Conservation (phyloP, 2,329 filamentous ascomycete species). For the Malbranchea cinnamomea region DNA sequence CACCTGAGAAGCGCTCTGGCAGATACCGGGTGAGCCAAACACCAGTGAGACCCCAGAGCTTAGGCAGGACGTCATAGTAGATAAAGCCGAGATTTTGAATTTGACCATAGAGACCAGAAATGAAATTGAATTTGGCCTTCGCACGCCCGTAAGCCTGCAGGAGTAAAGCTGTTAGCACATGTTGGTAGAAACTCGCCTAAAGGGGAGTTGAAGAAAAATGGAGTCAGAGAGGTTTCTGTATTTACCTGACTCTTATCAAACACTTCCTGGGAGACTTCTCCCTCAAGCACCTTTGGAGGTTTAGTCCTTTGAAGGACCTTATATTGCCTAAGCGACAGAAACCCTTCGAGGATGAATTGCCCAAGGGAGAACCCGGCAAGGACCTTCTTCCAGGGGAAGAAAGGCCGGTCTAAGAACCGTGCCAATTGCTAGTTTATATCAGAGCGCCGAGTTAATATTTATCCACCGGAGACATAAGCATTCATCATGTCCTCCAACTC, state of each 20-base stretch:
- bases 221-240: no score
- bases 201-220: no score
- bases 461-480: background rate
- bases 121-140: constrained; percentile 78
- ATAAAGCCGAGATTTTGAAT: constrained; percentile 80
- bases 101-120: constrained; percentile 70
- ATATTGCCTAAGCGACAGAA: constrained; percentile 83
- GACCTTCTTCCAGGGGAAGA: constrained; percentile 95
- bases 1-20: constrained; percentile 62
- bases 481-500: background rate
- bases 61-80: constrained; percentile 78
- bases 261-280: constrained; percentile 76
- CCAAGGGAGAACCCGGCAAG: constrained; percentile 88
- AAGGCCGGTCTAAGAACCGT: constrained; percentile 71
- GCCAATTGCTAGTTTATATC: constrained; percentile 47
- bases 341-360: constrained; percentile 79
- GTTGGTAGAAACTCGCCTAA: constrained; percentile 4
- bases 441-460: background rate
- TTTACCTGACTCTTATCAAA: constrained; percentile 80
- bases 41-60: constrained; percentile 75
- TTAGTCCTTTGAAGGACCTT: constrained; percentile 64
- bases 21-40: constrained; percentile 57
- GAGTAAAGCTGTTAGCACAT: background rate
- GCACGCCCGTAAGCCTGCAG: constrained; percentile 73
- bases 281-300: constrained; percentile 71